Conservation (phyloP, 75 land plant species). For the Pinus taeda region DNA sequence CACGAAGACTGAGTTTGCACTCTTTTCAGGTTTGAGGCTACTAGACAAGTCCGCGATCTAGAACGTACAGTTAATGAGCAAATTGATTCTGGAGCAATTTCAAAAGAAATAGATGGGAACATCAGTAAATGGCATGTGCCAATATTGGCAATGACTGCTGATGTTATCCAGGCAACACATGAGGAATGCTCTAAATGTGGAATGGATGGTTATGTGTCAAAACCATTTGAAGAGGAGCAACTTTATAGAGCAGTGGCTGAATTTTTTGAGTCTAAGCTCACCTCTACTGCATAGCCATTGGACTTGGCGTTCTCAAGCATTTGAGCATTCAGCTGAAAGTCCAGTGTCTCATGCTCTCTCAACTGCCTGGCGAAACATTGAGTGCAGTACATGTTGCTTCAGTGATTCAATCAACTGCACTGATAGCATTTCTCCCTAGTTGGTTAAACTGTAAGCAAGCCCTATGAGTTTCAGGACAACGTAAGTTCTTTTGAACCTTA, state of each 20-base stretch:
- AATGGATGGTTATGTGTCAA: conserved; percentile 62
- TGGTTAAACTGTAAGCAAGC: not conserved
- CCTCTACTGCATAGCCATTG: not conserved
- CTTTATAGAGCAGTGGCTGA: conserved; percentile 30
- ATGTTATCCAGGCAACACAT: conserved; percentile 51
- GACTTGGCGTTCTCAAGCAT: not conserved
- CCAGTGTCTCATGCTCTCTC: not conserved
- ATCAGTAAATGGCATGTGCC: conserved; percentile 31
- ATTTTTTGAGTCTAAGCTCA: conserved; percentile 13
- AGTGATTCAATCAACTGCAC: not conserved
- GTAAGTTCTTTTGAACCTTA: conserved; percentile 4
- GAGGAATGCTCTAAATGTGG: conserved; percentile 43
- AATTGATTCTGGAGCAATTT: conserved; percentile 2
- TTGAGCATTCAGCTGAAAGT: not conserved
- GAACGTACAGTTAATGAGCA: conserved; percentile 26
- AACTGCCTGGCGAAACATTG: not conserved
- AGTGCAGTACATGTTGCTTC: conserved; percentile 1
- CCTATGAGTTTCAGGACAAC: not conserved
- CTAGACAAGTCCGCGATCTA: conserved; percentile 33
- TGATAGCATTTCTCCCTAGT: not conserved
- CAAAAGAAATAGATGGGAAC: conserved; percentile 21
- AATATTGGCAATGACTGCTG: conserved; percentile 62
- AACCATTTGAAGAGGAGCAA: conserved; percentile 49
- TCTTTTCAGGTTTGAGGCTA: conserved; percentile 59
- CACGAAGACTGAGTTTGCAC: not conserved